These are phyloP conservation scores for Raphanus raphanistrum DNA, from an alignment of 345 rosid species.

Conservation along the genomic window DNA sequence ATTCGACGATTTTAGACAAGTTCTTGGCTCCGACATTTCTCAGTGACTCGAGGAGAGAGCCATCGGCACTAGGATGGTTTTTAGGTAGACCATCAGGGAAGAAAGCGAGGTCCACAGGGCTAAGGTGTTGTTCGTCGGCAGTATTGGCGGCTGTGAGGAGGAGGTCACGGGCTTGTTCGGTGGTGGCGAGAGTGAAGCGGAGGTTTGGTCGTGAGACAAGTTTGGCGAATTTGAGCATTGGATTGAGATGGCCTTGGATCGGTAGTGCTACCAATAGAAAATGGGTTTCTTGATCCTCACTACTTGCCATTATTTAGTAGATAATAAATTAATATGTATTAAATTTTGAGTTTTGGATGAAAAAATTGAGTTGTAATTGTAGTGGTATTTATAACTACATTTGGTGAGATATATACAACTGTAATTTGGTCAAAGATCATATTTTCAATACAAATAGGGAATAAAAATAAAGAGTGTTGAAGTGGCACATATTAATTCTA, in stretches of 20 bases:
- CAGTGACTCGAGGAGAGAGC: slow-evolving; percentile 23
- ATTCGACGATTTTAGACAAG: slow-evolving; percentile 40
- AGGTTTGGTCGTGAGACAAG: slow-evolving; percentile 43
- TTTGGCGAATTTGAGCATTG: slow-evolving; percentile 48
- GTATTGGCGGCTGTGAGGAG: slow-evolving; percentile 9
- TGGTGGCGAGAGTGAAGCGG: slow-evolving; percentile 51
- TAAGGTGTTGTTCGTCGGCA: background rate
- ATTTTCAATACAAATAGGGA: background rate
- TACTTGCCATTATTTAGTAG: slow-evolving; percentile 16
- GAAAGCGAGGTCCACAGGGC: slow-evolving; percentile 38
- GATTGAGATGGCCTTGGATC: slow-evolving; percentile 32
- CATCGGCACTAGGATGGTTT: slow-evolving; percentile 27
- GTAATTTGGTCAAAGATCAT: background rate
- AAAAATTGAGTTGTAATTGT: background rate
- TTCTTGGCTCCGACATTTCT: slow-evolving; percentile 38
- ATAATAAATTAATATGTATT: background rate
- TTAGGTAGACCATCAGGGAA: slow-evolving; percentile 51
- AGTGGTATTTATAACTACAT: background rate
- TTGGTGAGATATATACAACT: background rate
- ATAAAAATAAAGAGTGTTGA: background rate
- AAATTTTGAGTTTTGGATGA: slow-evolving; percentile 16
- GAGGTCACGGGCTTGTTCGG: slow-evolving; percentile 42
- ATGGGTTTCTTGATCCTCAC: slow-evolving; percentile 27
- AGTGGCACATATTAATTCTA: background rate
- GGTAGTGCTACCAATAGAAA: slow-evolving; percentile 55